A percentile compares a stretch with the other conserved stretches of the same genome.
Conservation (phyloP, 176 grass and related monocot species). For the Typha latifolia region DNA sequence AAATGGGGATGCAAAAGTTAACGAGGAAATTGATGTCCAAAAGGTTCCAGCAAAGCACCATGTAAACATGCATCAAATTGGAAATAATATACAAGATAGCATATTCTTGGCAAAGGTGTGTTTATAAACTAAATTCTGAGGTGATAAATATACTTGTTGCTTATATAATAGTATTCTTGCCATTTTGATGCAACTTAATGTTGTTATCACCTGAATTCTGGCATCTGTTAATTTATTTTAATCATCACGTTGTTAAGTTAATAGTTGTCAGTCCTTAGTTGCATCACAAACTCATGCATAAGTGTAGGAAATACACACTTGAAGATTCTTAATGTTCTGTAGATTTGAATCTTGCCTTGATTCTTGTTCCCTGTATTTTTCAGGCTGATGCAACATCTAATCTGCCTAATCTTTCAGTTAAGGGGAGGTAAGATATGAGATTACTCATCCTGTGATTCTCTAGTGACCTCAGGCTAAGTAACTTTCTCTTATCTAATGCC, state of each 20-base stretch:
- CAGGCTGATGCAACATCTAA: background rate
- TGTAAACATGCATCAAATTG: background rate
- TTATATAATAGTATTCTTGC: background rate
- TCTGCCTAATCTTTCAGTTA: background rate
- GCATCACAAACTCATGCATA: background rate
- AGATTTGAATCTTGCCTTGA: background rate
- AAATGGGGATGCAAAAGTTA: background rate
- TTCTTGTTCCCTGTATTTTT: background rate
- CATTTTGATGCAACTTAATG: too few species aligned
- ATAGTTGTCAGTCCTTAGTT: background rate
- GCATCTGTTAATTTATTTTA: too few species aligned
- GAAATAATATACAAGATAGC: background rate
- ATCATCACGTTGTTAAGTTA: too few species aligned
- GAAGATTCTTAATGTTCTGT: background rate
- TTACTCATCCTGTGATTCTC: background rate
- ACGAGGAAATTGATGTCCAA: background rate
- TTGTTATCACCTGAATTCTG: too few species aligned
- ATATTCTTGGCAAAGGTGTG: slow-evolving; percentile 4
- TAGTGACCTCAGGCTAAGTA: background rate
- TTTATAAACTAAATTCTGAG: background rate
- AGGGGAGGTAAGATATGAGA: background rate
- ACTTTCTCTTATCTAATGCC: background rate
- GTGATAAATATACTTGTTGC: background rate
- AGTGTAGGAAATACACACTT: background rate
- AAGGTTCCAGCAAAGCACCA: background rate